Evolutionary conservation across 2,329 filamentous ascomycete genomes (phyloP).

Genomic region (Fusarium proliferatum): DNA sequence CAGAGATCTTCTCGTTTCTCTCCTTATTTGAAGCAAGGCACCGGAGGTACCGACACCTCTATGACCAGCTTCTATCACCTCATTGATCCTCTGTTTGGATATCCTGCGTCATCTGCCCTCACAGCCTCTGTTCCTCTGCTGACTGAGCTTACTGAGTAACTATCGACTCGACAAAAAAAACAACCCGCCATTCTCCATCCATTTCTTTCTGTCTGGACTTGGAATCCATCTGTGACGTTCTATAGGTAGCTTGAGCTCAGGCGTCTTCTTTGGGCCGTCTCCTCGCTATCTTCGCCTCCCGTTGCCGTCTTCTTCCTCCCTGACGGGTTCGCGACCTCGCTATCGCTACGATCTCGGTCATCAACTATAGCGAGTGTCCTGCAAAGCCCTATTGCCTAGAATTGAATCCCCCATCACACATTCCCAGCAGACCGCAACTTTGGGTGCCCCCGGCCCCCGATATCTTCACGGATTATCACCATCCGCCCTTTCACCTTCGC

Average conservation of each 20-base stretch:
- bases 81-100: conserved; percentile 17
- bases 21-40: conserved; percentile 18
- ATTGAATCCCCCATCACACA: neutral
- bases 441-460: conserved; percentile 1
- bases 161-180: conserved; percentile 2
- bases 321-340: conserved; percentile 1
- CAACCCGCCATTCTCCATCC: neutral
- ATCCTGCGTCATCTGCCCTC: conserved; percentile 19
- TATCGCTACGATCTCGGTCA: conserved; percentile 1
- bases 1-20: conserved; percentile 16
- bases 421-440: conserved; percentile 4
- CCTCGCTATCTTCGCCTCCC: neutral
- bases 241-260: conserved; percentile 4
- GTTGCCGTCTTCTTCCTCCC: conserved; percentile 3
- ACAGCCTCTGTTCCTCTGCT: conserved; percentile 16
- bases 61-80: neutral
- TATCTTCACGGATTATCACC: neutral
- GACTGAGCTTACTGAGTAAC: conserved; percentile 22
- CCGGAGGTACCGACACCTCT: conserved; percentile 28
- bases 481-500: neutral
- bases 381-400: neutral
- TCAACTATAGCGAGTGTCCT: neutral
- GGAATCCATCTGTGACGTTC: neutral
- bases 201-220: neutral
- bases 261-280: neutral